phyloP scores from a whole-genome alignment of 2,329 filamentous ascomycete species.

The Arthrobotrys pseudoclavata region DNA sequence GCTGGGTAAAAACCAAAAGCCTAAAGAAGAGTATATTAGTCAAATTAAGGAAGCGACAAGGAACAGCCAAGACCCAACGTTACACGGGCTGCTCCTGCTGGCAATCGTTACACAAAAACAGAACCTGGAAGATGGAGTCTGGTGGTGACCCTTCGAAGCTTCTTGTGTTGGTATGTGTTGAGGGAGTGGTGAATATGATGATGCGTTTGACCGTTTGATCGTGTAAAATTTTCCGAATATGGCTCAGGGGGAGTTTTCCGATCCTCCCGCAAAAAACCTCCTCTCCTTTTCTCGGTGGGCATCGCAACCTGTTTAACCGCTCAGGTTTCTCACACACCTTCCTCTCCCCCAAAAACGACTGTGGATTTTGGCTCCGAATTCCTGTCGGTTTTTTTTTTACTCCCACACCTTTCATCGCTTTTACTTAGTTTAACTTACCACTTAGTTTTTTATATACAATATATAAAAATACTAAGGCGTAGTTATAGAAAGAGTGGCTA shows the following conservation, averaged over 20 bases:
- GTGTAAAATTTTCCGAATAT: neutral
- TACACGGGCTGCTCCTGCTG: conserved; percentile 1
- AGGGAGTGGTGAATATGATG: neutral
- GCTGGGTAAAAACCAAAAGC: too few species aligned
- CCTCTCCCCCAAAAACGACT: conserved; percentile 46
- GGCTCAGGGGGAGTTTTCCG: neutral
- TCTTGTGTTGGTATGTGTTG: neutral
- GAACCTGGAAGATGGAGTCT: neutral
- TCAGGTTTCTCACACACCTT: conserved; percentile 58
- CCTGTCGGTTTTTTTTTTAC: conserved; percentile 28
- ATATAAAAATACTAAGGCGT: neutral
- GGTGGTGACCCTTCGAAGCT: neutral
- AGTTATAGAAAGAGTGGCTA: conserved; percentile 3
- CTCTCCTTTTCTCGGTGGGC: conserved; percentile 4
- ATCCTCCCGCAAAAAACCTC: neutral
- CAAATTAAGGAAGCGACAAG: neutral
- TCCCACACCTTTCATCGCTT: conserved; percentile 40
- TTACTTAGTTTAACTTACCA: neutral
- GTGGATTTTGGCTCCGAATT: conserved; percentile 47
- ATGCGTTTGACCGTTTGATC: neutral
- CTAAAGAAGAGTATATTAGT: too few species aligned
- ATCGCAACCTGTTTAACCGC: conserved; percentile 59
- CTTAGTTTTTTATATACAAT: neutral
- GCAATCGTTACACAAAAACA: conserved; percentile 12
- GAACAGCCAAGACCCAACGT: conserved; percentile 29